phyloP scores from a whole-genome alignment of 2,329 filamentous ascomycete genomes.

The Septoria linicola region DNA sequence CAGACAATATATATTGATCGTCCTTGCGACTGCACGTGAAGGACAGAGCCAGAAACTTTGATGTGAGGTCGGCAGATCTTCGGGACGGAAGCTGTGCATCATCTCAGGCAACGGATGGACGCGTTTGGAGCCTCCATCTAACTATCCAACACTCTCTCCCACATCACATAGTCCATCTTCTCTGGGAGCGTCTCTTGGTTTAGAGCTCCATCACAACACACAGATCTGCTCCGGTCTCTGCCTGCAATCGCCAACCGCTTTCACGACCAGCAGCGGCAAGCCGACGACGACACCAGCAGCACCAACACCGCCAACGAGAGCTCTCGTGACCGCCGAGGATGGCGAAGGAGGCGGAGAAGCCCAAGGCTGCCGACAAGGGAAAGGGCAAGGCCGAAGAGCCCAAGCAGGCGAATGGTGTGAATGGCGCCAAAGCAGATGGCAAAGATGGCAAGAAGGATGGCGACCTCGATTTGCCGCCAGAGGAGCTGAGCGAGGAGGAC shows the following conservation, averaged over 20 bases:
- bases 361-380: constrained; percentile 85
- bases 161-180: constrained; percentile 6
- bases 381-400: constrained; percentile 83
- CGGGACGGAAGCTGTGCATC: constrained; percentile 2
- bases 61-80: constrained; percentile 8
- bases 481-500: constrained; percentile 96
- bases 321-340: constrained; percentile 51
- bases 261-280: not conserved
- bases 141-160: not conserved
- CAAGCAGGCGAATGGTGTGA: constrained; percentile 56
- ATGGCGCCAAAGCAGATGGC: constrained; percentile 54
- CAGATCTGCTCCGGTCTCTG: not conserved
- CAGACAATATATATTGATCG: not conserved
- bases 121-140: constrained; percentile 8
- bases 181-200: not conserved
- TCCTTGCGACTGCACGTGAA: constrained; percentile 9
- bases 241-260: not conserved
- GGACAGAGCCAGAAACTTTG: constrained; percentile 11
- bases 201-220: not conserved
- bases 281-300: not conserved
- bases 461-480: constrained; percentile 68
- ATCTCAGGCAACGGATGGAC: constrained; percentile 10
- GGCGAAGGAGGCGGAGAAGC: constrained; percentile 90
- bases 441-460: constrained; percentile 72
- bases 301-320: constrained; percentile 3